Base-by-base conservation (phyloP, 2,329 filamentous ascomycete genomes). In the Gaeumannomyces sp. region DNA sequence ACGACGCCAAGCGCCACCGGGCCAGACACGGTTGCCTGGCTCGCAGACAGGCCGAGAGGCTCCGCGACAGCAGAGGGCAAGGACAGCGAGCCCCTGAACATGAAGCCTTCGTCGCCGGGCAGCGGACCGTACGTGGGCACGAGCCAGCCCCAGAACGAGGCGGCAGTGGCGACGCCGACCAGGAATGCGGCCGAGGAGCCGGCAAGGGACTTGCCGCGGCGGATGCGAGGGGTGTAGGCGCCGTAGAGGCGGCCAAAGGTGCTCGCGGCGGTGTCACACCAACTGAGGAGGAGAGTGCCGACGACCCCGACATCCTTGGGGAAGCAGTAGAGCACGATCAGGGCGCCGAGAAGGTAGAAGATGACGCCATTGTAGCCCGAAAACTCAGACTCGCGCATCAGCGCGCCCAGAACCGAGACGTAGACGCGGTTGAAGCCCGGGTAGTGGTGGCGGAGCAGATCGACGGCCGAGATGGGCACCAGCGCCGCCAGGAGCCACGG, bases 381-480 rank as follows among this genome's bases (percentile, higher is more conserved):
- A 70, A 94, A 96, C 78, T 99, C 95, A 69, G 90, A 95, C 80
- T 99, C 95, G 64, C 95, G 91, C 95, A 99, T 99, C 70, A 99
- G 82, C 0, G 93, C 92, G 60, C 95, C 95, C 19, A 98, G 79
- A 53, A 86, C 83, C 65, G 85, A 87, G 71, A 98, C 94, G 76
- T 98, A 99, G 65, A 97, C 75, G 53, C 89, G 84, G 76, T 99
- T 99, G 72, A 99, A 85, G 1, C 87, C 83, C 66, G 90, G 85
- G 71, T 88, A 95, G 70, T 87, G 86, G 77, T 97, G 93, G 63
- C 95, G 91, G 61, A 97, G 79, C 71, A 93, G 82, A 76, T 99
- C 95, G 50, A 88, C 86, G 4, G 87, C 85, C 35, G 91, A 89
- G 73, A 98, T 95, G 45, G 95, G 95, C 57, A 98, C 81, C 58